phyloP scores from a whole-genome alignment of 495 filamentous ascomycete species.

The Thermothielavioides terrestris region DNA sequence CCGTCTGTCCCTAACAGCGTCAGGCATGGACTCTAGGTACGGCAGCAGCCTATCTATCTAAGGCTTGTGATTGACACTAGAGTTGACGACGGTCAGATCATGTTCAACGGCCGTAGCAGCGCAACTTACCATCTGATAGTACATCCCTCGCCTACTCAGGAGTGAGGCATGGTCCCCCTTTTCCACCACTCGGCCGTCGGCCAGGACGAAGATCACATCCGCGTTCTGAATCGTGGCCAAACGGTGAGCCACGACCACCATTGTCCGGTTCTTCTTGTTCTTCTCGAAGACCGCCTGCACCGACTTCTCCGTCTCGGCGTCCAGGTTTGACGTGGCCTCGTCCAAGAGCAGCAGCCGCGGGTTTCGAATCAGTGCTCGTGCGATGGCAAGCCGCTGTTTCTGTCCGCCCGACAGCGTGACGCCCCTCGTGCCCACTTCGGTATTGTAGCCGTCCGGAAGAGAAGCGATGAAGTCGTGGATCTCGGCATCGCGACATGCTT shows the following conservation, averaged over 20 bases:
- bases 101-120: too few species aligned
- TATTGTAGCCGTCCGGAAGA: constrained; percentile 52
- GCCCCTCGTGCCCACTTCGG: constrained; percentile 55
- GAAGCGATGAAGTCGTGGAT: constrained; percentile 52
- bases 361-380: constrained; percentile 65
- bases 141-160: constrained; percentile 42
- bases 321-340: constrained; percentile 70
- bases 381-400: constrained; percentile 67
- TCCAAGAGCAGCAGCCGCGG: constrained; percentile 68
- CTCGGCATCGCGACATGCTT: constrained; percentile 46
- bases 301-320: constrained; percentile 64
- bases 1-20: too few species aligned
- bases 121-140: constrained; percentile 45
- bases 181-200: constrained; percentile 46
- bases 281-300: constrained; percentile 65
- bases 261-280: constrained; percentile 55
- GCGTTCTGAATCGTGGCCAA: constrained; percentile 50
- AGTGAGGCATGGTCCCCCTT: constrained; percentile 42
- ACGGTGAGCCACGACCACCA: constrained; percentile 67
- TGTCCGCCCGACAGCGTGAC: constrained; percentile 68
- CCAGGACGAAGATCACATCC: constrained; percentile 49
- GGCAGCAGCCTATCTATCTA: constrained; percentile 42
- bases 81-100: neutral
- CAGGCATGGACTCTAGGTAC: too few species aligned
- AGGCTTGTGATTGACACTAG: constrained; percentile 42